These are phyloP conservation scores for Bretschneidera sinensis DNA, from an alignment of 345 rosid genomes.

Conservation along the genomic window DNA sequence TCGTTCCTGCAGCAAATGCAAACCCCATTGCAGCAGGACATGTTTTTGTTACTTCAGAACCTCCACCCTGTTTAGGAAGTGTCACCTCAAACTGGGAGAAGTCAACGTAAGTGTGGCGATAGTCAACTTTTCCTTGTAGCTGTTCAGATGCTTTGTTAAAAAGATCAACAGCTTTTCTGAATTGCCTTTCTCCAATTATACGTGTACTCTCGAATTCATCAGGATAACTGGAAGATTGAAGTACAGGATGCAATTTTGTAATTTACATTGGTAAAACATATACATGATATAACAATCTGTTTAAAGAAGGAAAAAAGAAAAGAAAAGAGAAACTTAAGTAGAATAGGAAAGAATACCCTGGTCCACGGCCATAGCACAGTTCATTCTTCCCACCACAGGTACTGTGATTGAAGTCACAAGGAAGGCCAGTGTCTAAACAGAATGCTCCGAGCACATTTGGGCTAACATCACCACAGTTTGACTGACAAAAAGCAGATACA, in stretches of 20 bases:
- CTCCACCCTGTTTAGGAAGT: slow-evolving; percentile 51
- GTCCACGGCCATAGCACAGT: slow-evolving; percentile 92
- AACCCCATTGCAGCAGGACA: slow-evolving; percentile 99
- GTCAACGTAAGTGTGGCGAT: slow-evolving; percentile 68
- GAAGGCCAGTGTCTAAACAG: slow-evolving; percentile 81
- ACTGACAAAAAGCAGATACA: slow-evolving; percentile 96
- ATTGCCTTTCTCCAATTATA: slow-evolving; percentile 90
- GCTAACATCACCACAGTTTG: slow-evolving; percentile 97
- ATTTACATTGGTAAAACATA: neutral
- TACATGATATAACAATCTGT: neutral
- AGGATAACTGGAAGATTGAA: slow-evolving; percentile 54
- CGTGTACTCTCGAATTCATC: slow-evolving; percentile 98
- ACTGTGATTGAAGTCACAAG: slow-evolving; percentile 98
- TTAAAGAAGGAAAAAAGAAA: no score
- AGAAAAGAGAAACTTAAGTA: neutral
- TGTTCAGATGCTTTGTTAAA: slow-evolving; percentile 76
- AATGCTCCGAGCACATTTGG: slow-evolving; percentile 97
- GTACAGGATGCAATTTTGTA: slow-evolving; percentile 15
- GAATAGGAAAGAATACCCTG: slow-evolving; percentile 57
- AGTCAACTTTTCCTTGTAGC: slow-evolving; percentile 74
- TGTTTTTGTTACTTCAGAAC: slow-evolving; percentile 66
- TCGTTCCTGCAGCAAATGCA: slow-evolving; percentile 96
- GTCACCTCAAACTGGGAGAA: slow-evolving; percentile 86
- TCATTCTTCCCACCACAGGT: slow-evolving; percentile 95
- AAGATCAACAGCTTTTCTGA: slow-evolving; percentile 72